Base-by-base conservation (phyloP, 2,329 filamentous ascomycete genomes). In the Fusarium sacchari region DNA sequence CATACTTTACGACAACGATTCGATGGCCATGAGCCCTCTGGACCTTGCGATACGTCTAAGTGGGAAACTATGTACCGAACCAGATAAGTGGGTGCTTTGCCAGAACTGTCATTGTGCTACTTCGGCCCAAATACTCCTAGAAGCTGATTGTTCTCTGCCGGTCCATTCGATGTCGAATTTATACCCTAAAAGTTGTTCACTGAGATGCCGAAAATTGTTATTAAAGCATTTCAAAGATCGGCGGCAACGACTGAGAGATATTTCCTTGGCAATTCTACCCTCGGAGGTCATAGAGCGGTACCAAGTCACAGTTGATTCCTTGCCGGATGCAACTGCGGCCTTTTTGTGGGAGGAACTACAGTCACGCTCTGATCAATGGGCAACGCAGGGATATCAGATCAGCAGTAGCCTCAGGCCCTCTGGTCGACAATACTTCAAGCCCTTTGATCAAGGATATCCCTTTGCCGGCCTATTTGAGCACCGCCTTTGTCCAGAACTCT, bases 11-110 rank as follows among this genome's bases (percentile, higher is more conserved):
- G 42, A 8, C 36, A 22, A 11, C 2, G 8, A 9, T 3, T 17
- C 26, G 3, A 8, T 2, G 0, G 2, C 5, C n/a, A n/a, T n/a
- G n/a, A 18, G 7, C n/a, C 39, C 40, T 18, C 14, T 55, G 5
- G 49, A 55, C 6, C 7, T 39, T 17, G 59, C 49, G 2, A 11
- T 55, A 5, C 1, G 8, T 5, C 13, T 18, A 17, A 55, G 49
- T 22, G 24, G 34, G 11, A 6, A 2, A 11, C 2, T 7, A 14
- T 62, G 49, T 12, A 46, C 30, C 7, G 24, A 42, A 10, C 14
- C 32, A 28, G 32, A 62, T 5, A 8, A 40, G 17, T 56, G 49
- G 39, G 32, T 32, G 7, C 40, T 36, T 6, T 62, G 60, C 24
- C 11, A 62, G 6, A 12, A 47, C 22, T 62, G 60, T 6, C 6